Conservation (phyloP, 257 asterid genomes). For the Penstemon newberryi region DNA sequence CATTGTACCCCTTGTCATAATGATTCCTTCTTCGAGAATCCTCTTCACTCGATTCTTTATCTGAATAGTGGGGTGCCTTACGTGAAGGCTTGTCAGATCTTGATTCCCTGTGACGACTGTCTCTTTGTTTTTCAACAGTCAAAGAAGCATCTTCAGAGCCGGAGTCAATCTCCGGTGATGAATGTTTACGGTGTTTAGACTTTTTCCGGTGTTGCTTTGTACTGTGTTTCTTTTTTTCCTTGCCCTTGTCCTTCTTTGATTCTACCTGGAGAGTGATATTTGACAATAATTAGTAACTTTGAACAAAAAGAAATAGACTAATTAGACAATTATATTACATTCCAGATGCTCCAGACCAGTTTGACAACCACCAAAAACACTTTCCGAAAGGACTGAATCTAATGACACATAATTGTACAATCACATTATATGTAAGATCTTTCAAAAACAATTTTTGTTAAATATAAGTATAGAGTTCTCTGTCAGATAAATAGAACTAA, state of each 20-base stretch:
- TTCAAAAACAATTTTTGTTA: no score
- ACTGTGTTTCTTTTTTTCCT: slow-evolving; percentile 47
- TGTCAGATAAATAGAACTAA: no score
- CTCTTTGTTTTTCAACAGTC: slow-evolving; percentile 36
- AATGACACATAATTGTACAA: neutral
- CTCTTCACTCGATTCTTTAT: slow-evolving; percentile 44
- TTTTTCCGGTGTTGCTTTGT: slow-evolving; percentile 52
- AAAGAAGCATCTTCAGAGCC: slow-evolving; percentile 39
- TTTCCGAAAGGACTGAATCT: neutral
- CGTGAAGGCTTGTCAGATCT: slow-evolving; percentile 33
- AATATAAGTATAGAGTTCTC: no score
- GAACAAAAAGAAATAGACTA: slow-evolving; percentile 8
- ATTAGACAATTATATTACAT: neutral
- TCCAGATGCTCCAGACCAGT: slow-evolving; percentile 1
- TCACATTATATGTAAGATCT: no score
- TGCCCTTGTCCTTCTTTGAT: slow-evolving; percentile 49
- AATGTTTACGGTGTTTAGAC: slow-evolving; percentile 45
- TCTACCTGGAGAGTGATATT: slow-evolving; percentile 55
- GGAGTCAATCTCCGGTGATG: slow-evolving; percentile 49
- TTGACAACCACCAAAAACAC: slow-evolving; percentile 1
- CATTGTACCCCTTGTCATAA: slow-evolving; percentile 37
- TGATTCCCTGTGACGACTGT: slow-evolving; percentile 35
- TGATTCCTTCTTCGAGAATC: slow-evolving; percentile 38
- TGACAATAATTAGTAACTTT: slow-evolving; percentile 21
- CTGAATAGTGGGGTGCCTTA: slow-evolving; percentile 27